These are phyloP conservation scores for Corrigiola litoralis DNA, from an alignment of 179 eudicot species.

Conservation along the genomic window DNA sequence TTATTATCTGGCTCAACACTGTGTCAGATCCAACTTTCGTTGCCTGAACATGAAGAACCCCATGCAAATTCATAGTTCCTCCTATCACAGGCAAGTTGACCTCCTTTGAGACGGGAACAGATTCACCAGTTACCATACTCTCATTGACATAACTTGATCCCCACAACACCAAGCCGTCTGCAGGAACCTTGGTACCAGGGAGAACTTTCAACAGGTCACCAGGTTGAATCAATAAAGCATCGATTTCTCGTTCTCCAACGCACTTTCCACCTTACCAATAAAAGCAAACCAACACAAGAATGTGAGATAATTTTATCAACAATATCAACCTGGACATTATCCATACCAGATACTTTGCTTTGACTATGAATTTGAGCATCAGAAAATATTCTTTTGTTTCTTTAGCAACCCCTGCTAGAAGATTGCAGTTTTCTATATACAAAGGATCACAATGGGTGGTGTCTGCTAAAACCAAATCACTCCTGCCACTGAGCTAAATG, in stretches of 20 bases:
- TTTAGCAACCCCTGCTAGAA: no score
- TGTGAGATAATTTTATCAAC: background rate
- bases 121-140: conserved; percentile 98
- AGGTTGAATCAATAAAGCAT: conserved; percentile 85
- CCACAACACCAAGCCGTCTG: conserved; percentile 77
- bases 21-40: conserved; percentile 94
- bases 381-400: no score
- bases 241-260: conserved; percentile 74
- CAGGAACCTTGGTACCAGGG: conserved; percentile 88
- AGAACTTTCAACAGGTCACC: conserved; percentile 80
- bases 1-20: conserved; percentile 91
- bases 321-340: no score
- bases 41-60: conserved; percentile 79
- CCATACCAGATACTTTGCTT: no score
- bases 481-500: no score
- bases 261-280: conserved; percentile 56
- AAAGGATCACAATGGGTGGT: no score
- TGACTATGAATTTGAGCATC: no score
- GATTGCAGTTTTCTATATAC: no score
- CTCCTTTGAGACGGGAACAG: conserved; percentile 75
- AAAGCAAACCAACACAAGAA: conserved; percentile 10
- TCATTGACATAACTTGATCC: conserved; percentile 92
- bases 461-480: no score
- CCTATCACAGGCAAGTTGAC: conserved; percentile 66
- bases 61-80: conserved; percentile 91